Conservation (phyloP, 352 stramenopile genomes). For the Thraustochytrium striatum region DNA sequence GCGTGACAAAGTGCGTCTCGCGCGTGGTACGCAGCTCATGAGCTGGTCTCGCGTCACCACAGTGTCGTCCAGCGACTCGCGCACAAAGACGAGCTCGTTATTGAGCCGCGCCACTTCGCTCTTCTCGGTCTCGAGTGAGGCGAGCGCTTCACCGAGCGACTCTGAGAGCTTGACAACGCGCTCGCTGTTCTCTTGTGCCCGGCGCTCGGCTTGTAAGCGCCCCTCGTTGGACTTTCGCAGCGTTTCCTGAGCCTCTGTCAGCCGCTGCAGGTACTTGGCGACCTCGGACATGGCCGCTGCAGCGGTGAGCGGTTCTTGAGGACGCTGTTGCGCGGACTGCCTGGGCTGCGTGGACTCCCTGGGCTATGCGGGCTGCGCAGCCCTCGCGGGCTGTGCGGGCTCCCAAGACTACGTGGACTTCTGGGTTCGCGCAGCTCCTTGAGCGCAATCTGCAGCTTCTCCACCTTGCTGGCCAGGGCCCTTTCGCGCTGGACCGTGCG, state of each 20-base stretch:
- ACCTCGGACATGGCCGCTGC: not conserved
- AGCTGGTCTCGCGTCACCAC: not conserved
- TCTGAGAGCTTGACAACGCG: not conserved
- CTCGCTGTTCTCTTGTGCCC: not conserved
- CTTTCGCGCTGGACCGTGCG: too few relatives aligned
- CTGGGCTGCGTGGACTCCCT: too few relatives aligned
- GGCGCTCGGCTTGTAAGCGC: not conserved
- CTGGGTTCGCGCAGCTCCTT: too few relatives aligned
- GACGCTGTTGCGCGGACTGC: too few relatives aligned
- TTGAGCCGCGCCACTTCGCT: not conserved
- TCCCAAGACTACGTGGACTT: too few relatives aligned
- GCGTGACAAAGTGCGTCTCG: not conserved
- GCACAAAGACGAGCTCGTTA: not conserved
- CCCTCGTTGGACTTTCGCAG: not conserved
- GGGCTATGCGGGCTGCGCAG: too few relatives aligned
- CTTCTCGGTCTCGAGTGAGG: not conserved
- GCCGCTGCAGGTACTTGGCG: not conserved
- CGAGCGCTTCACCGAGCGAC: not conserved
- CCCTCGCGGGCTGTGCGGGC: too few relatives aligned
- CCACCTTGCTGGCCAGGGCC: too few relatives aligned
- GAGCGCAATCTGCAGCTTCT: too few relatives aligned
- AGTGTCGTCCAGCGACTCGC: not conserved
- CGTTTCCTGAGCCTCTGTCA: not conserved
- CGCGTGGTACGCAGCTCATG: slow-evolving; percentile 11
- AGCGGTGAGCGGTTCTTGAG: not conserved